Conservation (phyloP, 805 yeast genomes). For the Debaryomyces tyrocola region DNA sequence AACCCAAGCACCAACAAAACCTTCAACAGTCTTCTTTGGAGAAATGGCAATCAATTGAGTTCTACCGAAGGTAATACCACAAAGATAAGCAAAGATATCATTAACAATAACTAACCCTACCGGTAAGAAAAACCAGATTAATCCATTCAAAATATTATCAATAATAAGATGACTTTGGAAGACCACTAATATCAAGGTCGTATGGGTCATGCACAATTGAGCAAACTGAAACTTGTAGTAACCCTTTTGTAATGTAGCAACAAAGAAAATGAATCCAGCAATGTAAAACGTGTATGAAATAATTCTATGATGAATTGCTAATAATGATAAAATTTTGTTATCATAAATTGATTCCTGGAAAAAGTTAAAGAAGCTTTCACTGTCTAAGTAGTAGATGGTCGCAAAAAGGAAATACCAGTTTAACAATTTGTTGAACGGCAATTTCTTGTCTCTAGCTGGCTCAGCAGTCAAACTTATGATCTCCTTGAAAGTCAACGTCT, state of each 20-base stretch:
- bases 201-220: slow-evolving; percentile 89
- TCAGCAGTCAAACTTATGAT: slow-evolving; percentile 83
- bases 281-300: slow-evolving; percentile 82
- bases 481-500: slow-evolving; percentile 84
- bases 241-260: slow-evolving; percentile 84
- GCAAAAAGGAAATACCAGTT: slow-evolving; percentile 91
- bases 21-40: slow-evolving; percentile 97
- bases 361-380: slow-evolving; percentile 73
- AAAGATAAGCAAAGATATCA: slow-evolving; percentile 93
- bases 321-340: slow-evolving; percentile 52
- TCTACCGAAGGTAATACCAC: slow-evolving; percentile 94
- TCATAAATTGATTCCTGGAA: slow-evolving; percentile 54
- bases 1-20: slow-evolving; percentile 96
- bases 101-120: slow-evolving; percentile 89
- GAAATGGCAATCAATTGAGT: slow-evolving; percentile 91
- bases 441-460: slow-evolving; percentile 78
- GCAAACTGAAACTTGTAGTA: slow-evolving; percentile 90
- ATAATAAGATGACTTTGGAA: slow-evolving; percentile 93
- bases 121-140: slow-evolving; percentile 93
- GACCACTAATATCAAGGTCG: slow-evolving; percentile 86
- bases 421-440: slow-evolving; percentile 79
- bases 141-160: slow-evolving; percentile 83
- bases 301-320: slow-evolving; percentile 79
- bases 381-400: slow-evolving; percentile 88
- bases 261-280: slow-evolving; percentile 86